Percentiles rank a stretch among this genome's conserved stretches.
Conservation (phyloP, 352 stramenopile species). For the Lagenidium giganteum region DNA sequence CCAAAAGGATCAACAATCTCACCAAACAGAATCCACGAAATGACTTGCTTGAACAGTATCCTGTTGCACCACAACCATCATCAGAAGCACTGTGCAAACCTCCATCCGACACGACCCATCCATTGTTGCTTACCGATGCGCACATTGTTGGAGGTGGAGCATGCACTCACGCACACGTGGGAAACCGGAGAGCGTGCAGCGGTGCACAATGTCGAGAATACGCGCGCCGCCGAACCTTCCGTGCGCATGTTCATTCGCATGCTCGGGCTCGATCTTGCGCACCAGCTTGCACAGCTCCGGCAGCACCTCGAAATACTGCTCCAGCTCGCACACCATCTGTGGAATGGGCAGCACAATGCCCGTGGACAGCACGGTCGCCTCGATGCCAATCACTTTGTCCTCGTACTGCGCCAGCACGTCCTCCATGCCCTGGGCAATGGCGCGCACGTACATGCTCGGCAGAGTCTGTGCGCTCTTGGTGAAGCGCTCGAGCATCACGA, state of each 20-base stretch:
- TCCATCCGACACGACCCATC: background rate
- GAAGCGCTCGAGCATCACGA: slow-evolving; percentile 47
- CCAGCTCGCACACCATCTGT: slow-evolving; percentile 63
- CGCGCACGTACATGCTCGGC: slow-evolving; percentile 58
- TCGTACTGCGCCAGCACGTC: slow-evolving; percentile 41
- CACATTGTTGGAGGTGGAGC: slow-evolving; percentile 43
- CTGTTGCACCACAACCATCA: slow-evolving; percentile 15
- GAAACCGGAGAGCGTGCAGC: slow-evolving; percentile 42
- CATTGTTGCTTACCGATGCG: slow-evolving; percentile 34
- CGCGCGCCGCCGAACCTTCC: slow-evolving; percentile 25
- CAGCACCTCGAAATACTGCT: slow-evolving; percentile 53
- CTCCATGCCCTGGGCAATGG: slow-evolving; percentile 51
- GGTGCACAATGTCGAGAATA: slow-evolving; percentile 41
- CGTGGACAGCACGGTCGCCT: slow-evolving; percentile 42
- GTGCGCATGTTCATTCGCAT: background rate
- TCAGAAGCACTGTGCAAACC: background rate
- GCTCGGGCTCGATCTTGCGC: slow-evolving; percentile 17
- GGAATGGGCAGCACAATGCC: slow-evolving; percentile 48
- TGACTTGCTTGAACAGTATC: slow-evolving; percentile 74
- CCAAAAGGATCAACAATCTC: slow-evolving; percentile 60
- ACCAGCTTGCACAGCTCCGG: slow-evolving; percentile 56
- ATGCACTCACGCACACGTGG: slow-evolving; percentile 47
- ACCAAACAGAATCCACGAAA: slow-evolving; percentile 76
- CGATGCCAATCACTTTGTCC: slow-evolving; percentile 42
- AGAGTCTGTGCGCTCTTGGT: slow-evolving; percentile 10